phyloP scores from a whole-genome alignment of 2,329 filamentous ascomycete species.

The Sclerotinia trifoliorum region DNA sequence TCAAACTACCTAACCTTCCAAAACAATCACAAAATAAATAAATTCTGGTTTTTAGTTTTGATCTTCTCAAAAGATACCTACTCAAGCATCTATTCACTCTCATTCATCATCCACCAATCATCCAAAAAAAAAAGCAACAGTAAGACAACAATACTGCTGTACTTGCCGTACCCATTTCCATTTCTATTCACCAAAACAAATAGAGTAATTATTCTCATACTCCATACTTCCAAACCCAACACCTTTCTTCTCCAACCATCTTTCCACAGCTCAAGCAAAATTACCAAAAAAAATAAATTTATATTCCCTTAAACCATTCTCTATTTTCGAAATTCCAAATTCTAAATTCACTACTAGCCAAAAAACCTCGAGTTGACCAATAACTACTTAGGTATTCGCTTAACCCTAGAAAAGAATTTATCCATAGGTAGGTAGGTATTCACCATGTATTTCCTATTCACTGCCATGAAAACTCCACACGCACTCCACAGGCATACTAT shows the following conservation, averaged over 20 bases:
- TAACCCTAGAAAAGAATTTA: not conserved
- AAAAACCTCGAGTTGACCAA: not conserved
- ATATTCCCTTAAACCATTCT: not conserved
- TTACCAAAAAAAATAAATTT: not conserved
- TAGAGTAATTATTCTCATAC: too few relatives aligned
- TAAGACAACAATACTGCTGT: not conserved
- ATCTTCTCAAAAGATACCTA: too few relatives aligned
- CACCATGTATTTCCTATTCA: not conserved
- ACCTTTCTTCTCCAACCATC: not conserved
- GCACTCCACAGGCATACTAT: too few relatives aligned
- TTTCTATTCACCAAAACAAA: not conserved
- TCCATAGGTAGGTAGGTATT: not conserved
- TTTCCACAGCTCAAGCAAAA: not conserved
- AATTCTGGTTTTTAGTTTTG: too few relatives aligned
- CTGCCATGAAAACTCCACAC: too few relatives aligned
- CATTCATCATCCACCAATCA: not conserved
- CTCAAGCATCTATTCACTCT: not conserved
- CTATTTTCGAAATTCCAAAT: not conserved
- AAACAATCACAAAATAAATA: too few relatives aligned
- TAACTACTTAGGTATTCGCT: not conserved
- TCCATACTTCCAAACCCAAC: not conserved
- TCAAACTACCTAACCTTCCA: too few relatives aligned
- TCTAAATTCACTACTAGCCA: too few relatives aligned
- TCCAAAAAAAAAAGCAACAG: too few relatives aligned
- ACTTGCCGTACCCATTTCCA: too few relatives aligned